A percentile compares a stretch with the other conserved stretches of the same genome.
These are phyloP conservation scores for Phaseolus lunatus DNA, from an alignment of 306 rosid genomes.

Conservation along the genomic window DNA sequence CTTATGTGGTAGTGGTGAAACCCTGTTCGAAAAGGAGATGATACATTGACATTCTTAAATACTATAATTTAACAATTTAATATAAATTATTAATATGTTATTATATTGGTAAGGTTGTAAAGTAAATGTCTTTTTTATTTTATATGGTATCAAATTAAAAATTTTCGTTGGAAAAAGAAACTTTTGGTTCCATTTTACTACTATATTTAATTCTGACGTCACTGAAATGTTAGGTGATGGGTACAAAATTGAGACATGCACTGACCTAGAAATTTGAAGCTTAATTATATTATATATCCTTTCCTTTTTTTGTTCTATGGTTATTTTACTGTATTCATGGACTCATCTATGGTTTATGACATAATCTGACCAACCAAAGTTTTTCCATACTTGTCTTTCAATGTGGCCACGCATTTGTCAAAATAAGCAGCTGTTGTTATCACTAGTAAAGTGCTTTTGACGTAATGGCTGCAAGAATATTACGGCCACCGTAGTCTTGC, in stretches of 20 bases:
- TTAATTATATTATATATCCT: not conserved
- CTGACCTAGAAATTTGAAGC: not conserved
- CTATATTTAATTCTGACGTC: not conserved
- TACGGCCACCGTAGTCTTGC: not conserved
- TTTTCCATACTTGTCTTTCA: conserved; percentile 34
- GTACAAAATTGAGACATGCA: not conserved
- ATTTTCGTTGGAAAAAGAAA: too few species aligned
- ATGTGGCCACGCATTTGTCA: conserved; percentile 36
- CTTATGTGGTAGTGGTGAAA: not conserved
- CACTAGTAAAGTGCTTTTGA: conserved; percentile 40
- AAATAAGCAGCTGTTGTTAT: conserved; percentile 43
- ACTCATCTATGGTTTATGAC: conserved; percentile 19
- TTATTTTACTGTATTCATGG: not conserved
- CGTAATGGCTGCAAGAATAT: conserved; percentile 35
- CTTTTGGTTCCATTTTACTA: not conserved
- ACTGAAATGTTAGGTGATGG: not conserved
- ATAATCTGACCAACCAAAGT: conserved; percentile 14
- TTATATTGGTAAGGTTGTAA: too few species aligned
- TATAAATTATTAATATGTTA: too few species aligned
- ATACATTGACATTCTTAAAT: too few species aligned
- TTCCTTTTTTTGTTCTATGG: not conserved
- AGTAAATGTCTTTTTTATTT: too few species aligned
- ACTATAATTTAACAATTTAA: too few species aligned
- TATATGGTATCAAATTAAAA: too few species aligned
- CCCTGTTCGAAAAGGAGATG: too few species aligned